Conservation (phyloP, 2,329 filamentous ascomycete genomes). For the Paracamarosporium sp. region DNA sequence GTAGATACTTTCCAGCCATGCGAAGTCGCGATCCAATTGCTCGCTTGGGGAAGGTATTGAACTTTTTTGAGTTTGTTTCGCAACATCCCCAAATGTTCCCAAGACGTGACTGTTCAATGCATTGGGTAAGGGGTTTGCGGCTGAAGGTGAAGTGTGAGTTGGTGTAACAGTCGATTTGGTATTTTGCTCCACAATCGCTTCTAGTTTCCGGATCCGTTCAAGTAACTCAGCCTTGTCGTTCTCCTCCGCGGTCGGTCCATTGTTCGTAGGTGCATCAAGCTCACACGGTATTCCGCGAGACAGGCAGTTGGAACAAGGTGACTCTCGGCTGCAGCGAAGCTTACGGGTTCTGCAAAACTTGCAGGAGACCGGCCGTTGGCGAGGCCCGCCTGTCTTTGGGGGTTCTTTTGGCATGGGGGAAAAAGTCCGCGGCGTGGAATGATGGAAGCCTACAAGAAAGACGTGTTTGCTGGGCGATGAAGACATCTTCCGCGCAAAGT, state of each 20-base stretch:
- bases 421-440: too few species aligned
- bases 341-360: constrained; percentile 33
- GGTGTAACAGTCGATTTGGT: neutral
- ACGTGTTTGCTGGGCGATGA: neutral
- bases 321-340: constrained; percentile 31
- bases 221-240: constrained; percentile 15
- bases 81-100: neutral
- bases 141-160: neutral
- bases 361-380: constrained; percentile 29
- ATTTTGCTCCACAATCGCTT: constrained; percentile 14
- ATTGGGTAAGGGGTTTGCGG: neutral
- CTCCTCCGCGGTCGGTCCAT: neutral
- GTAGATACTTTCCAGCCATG: constrained; percentile 24
- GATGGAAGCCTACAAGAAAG: neutral
- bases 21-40: constrained; percentile 18
- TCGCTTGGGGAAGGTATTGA: constrained; percentile 6
- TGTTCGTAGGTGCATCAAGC: constrained; percentile 7
- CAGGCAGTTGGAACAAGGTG: constrained; percentile 35
- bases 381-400: constrained; percentile 5
- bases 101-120: neutral
- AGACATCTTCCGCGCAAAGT: neutral
- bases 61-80: neutral
- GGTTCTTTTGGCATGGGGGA: constrained; percentile 23
- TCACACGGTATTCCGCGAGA: constrained; percentile 26
- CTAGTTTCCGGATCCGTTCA: constrained; percentile 21